Base-by-base conservation (phyloP, 495 filamentous ascomycete genomes). In the Tuber microsphaerosporum region DNA sequence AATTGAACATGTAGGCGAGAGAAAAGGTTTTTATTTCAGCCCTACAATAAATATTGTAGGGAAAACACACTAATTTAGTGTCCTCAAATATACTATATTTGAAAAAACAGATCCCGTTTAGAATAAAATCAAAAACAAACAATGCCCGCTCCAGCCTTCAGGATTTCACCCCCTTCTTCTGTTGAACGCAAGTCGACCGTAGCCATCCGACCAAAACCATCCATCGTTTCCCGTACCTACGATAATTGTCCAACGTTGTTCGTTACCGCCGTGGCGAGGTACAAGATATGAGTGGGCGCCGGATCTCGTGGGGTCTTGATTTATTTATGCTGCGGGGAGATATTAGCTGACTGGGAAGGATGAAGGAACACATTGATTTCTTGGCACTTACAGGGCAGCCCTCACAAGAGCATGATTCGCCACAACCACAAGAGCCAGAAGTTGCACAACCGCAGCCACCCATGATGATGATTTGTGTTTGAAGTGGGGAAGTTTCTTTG, bases 61-160 rank as follows among this genome's bases (percentile, higher is more conserved):
- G 56, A 65, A 65, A 65, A 65, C 56, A 65, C 45, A 61, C 51
- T 0, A 34, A 14, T 19, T 19, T 14, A n/a, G 14, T 6, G 51
- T 61, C 2, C 26, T 61, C 51, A 61, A 61, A 61, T 61, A 61
- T 16, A 6, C n/a, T 61, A 65, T 65, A 65, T 65, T 65, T 65
- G 56, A 34, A 65, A 65, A 65, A 16, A 34, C 26, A 12, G 56
- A 34, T 31, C 4, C 26, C 56, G 56, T 65, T 65, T 65, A 61
- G n/a, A 61, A 61, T 61, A 61, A 31, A 65, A 65, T 34, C 26
- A 65, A 65, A 65, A 65, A 65, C 26, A 65, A 65, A 65, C 56
- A 4, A 5, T 12, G 10, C 56, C 26, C 12, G 8, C 48, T 26
- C 22, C 48, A 26, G 48, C 48, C 48, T 6, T 34, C 56, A 14